Evolutionary conservation across 176 grass and related monocot species (phyloP).

Genomic region (Avena eriantha): DNA sequence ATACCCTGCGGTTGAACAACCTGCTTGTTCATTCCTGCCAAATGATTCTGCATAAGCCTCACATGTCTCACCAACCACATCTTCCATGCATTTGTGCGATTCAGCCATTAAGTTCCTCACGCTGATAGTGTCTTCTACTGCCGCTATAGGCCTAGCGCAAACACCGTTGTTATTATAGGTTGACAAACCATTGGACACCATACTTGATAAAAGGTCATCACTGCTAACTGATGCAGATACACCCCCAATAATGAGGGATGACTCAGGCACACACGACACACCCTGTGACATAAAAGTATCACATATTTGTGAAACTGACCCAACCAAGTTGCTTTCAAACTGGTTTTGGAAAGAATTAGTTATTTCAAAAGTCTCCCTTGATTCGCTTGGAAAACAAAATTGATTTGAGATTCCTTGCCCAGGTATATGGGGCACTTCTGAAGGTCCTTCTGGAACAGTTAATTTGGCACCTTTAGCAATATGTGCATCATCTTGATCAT

Average conservation of each 20-base stretch:
- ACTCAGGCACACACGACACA: constrained; percentile 82
- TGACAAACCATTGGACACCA: constrained; percentile 50
- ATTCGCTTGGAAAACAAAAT: constrained; percentile 38
- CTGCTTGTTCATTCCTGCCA: constrained; percentile 49
- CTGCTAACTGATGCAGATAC: constrained; percentile 54
- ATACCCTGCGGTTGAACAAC: constrained; percentile 59
- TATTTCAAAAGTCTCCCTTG: constrained; percentile 48
- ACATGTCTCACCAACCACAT: constrained; percentile 52
- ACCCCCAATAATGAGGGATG: constrained; percentile 51
- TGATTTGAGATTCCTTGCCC: constrained; percentile 32
- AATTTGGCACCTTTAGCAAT: constrained; percentile 32
- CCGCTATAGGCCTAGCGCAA: constrained; percentile 6
- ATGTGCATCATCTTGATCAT: constrained; percentile 47
- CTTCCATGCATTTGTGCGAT: constrained; percentile 38
- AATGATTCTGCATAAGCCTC: constrained; percentile 57
- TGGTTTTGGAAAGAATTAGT: constrained; percentile 51
- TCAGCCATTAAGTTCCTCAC: constrained; percentile 32
- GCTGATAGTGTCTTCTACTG: constrained; percentile 44
- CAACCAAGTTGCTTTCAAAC: constrained; percentile 51
- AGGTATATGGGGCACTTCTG: constrained; percentile 35
- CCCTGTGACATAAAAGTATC: constrained; percentile 79
- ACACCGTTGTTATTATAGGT: constrained; percentile 11
- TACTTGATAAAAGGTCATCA: constrained; percentile 55
- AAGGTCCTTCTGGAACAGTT: constrained; percentile 20
- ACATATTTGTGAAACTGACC: constrained; percentile 75